Conservation (phyloP, 1,139 yeast genomes). For the Protomyces macrosporus region DNA sequence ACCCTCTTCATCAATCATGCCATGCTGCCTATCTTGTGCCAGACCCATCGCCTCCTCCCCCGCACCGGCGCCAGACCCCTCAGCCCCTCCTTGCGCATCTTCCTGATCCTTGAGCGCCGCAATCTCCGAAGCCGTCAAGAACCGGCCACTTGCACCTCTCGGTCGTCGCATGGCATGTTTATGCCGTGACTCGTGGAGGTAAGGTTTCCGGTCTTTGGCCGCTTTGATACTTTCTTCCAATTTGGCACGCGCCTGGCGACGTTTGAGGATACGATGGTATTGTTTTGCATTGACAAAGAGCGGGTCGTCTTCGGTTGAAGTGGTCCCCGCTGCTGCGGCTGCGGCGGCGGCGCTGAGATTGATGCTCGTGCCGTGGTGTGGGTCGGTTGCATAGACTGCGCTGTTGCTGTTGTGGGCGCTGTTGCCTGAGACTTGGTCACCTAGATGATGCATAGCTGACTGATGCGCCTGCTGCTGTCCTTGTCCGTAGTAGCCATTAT, state of each 20-base stretch:
- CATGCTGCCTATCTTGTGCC: neutral
- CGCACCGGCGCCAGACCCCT: neutral
- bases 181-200: constrained; percentile 93
- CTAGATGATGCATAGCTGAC: no score
- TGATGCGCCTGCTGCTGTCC: no score
- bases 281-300: constrained; percentile 97
- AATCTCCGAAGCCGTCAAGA: constrained; percentile 92
- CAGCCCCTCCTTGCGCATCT: neutral
- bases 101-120: constrained; percentile 60
- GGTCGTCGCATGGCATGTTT: constrained; percentile 99
- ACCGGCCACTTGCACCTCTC: constrained; percentile 97
- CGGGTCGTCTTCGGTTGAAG: constrained; percentile 60
- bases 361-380: no score
- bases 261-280: constrained; percentile 85
- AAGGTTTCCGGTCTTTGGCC: constrained; percentile 70
- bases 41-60: no score
- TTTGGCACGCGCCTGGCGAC: constrained; percentile 90
- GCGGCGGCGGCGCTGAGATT: no score
- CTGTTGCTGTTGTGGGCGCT: no score
- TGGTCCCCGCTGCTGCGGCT: no score
- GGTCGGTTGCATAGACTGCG: no score
- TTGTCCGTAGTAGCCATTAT: no score
- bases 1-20: neutral
- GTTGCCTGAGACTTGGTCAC: no score
- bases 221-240: constrained; percentile 70